Percentiles rank a stretch among this genome's conserved stretches.
Conservation (phyloP, 148 eudicot species). For the Amaranthus hypochondriacus region DNA sequence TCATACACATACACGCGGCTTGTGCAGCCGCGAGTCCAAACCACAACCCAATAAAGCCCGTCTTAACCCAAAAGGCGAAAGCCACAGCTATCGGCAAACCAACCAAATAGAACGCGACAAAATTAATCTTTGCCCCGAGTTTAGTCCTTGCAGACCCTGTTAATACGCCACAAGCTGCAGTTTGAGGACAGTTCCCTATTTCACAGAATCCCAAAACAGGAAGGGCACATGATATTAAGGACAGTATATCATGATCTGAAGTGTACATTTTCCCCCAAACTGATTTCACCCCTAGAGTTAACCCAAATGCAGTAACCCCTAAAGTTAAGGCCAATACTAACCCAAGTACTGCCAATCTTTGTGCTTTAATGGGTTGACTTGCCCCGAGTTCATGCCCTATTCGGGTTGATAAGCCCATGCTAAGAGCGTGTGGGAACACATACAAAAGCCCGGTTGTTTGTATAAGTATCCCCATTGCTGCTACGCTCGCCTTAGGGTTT, state of each 20-base stretch:
- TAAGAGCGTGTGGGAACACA: constrained; percentile 57
- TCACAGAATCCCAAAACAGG: constrained; percentile 78
- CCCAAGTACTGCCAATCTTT: constrained; percentile 50
- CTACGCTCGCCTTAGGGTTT: constrained; percentile 63
- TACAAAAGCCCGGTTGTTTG: constrained; percentile 75
- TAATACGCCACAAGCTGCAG: constrained; percentile 73
- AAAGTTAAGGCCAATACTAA: constrained; percentile 28
- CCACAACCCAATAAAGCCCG: constrained; percentile 75
- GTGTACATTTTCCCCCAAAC: constrained; percentile 80
- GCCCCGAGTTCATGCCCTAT: constrained; percentile 84
- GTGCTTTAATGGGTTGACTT: constrained; percentile 49
- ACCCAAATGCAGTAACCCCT: constrained; percentile 47
- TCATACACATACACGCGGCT: constrained; percentile 53
- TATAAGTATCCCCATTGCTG: constrained; percentile 78
- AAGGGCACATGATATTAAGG: constrained; percentile 41
- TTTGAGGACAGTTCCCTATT: constrained; percentile 77
- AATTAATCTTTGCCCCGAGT: constrained; percentile 56
- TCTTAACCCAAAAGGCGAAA: constrained; percentile 44
- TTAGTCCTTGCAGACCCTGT: constrained; percentile 79
- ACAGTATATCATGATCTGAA: constrained; percentile 39
- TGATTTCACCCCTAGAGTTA: constrained; percentile 33
- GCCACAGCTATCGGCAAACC: constrained; percentile 66
- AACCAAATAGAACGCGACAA: constrained; percentile 66
- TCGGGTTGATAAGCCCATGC: constrained; percentile 64
- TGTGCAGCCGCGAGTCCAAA: constrained; percentile 69